Evolutionary conservation across 805 yeast genomes (phyloP), one percentile per base, ranked within the genome.

Genomic region (Metschnikowia peoriensis): DNA sequence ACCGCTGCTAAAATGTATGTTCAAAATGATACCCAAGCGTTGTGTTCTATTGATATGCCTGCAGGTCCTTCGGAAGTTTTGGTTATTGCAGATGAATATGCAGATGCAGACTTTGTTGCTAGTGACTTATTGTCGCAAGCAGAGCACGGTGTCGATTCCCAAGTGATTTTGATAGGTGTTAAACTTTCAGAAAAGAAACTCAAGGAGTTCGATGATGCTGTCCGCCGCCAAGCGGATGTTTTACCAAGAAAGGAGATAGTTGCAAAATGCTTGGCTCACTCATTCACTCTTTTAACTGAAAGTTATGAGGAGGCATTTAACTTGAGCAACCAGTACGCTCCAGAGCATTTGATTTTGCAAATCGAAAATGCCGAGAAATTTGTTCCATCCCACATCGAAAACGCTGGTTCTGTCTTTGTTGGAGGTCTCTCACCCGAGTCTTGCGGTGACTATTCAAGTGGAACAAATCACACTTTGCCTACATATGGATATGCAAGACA

Each of bases 51-150:
- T 61, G 99, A 94, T 70, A 93, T 94, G 98, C 99, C 99, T 46
- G 99, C 99, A 28, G 99, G 99, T 9, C 99, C 99, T 29, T 88
- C 96, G 48, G 99, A 94, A 73, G 99, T 94, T 27, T 78, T 94
- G 54, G 99, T 93, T n/a, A 77, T 94, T 61, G 96, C 97, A 45
- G 99, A 94, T 68, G 81, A 77, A 54, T 66, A 80, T 44, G 89
- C 97, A 11, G 97, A 91, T 71, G 93, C 96, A 27, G 97, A 91
- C 64, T 94, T 89, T 70, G 99, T 94, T 32, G 99, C 97, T n/a
- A 83, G 91, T 58, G 99, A 94, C 69, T 79, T 94, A 66, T 78
- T 94, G 53, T 92, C 98, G 0, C 99, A 94, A 75, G 99, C 99
- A 29, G 99, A 94, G 75, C 99, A 94, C 69, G 99, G 99, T 60